Conservation (phyloP, 495 filamentous ascomycete species). For the Symbiotaphrina buchneri region DNA sequence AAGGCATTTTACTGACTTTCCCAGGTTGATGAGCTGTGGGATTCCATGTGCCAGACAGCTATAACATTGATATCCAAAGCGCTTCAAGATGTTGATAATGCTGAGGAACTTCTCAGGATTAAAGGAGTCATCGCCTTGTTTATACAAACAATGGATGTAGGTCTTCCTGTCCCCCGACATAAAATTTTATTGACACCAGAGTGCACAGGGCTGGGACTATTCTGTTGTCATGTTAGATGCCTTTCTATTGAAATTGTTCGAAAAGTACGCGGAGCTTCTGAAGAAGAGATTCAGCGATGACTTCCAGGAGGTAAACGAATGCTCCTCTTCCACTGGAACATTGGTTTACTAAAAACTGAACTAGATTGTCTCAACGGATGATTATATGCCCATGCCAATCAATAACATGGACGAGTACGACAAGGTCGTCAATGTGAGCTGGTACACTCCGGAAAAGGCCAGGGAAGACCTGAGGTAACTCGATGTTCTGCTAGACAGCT, state of each 20-base stretch:
- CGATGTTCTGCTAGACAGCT: not conserved
- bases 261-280: constrained; percentile 81
- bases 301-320: constrained; percentile 55
- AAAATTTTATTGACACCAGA: constrained; percentile 8
- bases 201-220: constrained; percentile 60
- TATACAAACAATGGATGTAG: constrained; percentile 88
- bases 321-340: not conserved
- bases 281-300: constrained; percentile 79
- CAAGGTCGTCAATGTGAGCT: constrained; percentile 81
- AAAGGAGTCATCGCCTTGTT: constrained; percentile 85
- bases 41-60: constrained; percentile 83
- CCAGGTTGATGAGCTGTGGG: constrained; percentile 94
- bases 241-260: constrained; percentile 68
- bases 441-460: constrained; percentile 67
- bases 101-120: constrained; percentile 69
- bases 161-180: constrained; percentile 7
- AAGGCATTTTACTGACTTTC: not conserved
- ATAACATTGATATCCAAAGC: constrained; percentile 60
- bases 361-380: constrained; percentile 83
- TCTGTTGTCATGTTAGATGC: constrained; percentile 57
- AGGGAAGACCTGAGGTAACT: constrained; percentile 46
- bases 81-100: constrained; percentile 53
- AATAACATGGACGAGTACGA: constrained; percentile 77
- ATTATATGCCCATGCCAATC: constrained; percentile 99
- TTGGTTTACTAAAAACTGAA: constrained; percentile 2